Conservation (phyloP, 176 grass and related monocot genomes). For the Oryza meridionalis region DNA sequence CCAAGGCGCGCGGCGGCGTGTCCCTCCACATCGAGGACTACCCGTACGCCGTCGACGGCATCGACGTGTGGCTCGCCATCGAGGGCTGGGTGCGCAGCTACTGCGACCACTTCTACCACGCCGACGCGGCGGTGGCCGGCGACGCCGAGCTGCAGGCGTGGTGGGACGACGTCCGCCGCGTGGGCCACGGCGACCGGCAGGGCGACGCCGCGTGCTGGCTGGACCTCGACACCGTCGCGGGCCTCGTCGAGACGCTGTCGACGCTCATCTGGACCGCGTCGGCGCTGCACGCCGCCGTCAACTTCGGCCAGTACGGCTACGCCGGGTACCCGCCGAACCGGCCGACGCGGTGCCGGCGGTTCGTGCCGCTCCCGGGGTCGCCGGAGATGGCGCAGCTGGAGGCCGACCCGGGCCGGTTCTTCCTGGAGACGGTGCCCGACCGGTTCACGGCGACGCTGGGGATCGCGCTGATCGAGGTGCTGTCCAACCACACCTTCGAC, state of each 20-base stretch:
- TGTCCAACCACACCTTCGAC: conserved; percentile 82
- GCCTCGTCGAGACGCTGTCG: conserved; percentile 60
- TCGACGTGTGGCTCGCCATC: conserved; percentile 88
- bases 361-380: conserved; percentile 63
- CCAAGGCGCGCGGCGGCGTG: conserved; percentile 39
- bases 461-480: conserved; percentile 85
- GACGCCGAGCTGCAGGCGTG: conserved; percentile 78
- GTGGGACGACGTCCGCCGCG: conserved; percentile 72
- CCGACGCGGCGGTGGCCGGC: conserved; percentile 39
- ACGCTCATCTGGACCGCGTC: conserved; percentile 93
- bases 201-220: conserved; percentile 74
- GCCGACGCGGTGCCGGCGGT: conserved; percentile 77
- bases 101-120: conserved; percentile 70
- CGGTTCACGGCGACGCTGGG: conserved; percentile 85
- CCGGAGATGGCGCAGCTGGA: conserved; percentile 68
- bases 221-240: conserved; percentile 44
- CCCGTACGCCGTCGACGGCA: conserved; percentile 78
- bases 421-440: conserved; percentile 70
- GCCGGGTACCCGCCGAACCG: conserved; percentile 89
- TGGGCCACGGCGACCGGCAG: conserved; percentile 81
- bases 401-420: conserved; percentile 64
- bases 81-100: conserved; percentile 73
- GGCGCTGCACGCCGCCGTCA: conserved; percentile 87
- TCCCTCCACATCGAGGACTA: conserved; percentile 72
- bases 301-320: conserved; percentile 94